A percentile compares a stretch with the other conserved stretches of the same genome.
These are phyloP conservation scores for Loxodes magnus DNA, from an alignment of 73 alveolate species.

Conservation along the genomic window DNA sequence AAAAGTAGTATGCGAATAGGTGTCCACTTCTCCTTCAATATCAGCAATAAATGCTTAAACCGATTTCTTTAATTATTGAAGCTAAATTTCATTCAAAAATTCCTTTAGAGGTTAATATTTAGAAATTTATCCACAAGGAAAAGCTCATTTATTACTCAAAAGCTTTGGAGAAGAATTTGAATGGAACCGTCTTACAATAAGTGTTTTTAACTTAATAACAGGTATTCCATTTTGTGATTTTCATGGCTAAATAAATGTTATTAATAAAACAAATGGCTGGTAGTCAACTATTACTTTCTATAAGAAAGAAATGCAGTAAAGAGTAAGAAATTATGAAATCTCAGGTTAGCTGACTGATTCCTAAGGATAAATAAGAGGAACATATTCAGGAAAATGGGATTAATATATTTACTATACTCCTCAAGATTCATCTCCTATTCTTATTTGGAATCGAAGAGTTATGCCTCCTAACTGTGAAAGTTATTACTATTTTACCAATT, in stretches of 20 bases:
- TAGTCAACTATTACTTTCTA: constrained; percentile 26
- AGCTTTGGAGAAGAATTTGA: constrained; percentile 27
- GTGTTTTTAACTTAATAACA: constrained; percentile 37
- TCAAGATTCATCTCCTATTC: constrained; percentile 16
- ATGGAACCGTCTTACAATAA: constrained; percentile 29
- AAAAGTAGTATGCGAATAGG: constrained; percentile 77
- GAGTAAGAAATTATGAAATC: constrained; percentile 17
- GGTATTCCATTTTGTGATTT: constrained; percentile 51
- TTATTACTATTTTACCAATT: constrained; percentile 52
- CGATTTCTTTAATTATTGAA: constrained; percentile 29
- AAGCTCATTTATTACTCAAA: constrained; percentile 15
- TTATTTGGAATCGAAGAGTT: constrained; percentile 42
- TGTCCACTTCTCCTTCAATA: constrained; percentile 91
- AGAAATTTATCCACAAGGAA: constrained; percentile 42
- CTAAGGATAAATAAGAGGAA: constrained; percentile 12
- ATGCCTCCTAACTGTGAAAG: constrained; percentile 53
- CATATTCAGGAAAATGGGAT: constrained; percentile 36
- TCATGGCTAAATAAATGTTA: constrained; percentile 42
- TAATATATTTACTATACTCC: constrained; percentile 5
- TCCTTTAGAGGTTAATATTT: constrained; percentile 54
- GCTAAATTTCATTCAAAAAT: constrained; percentile 24
- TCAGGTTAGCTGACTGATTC: constrained; percentile 26
- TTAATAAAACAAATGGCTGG: constrained; percentile 39
- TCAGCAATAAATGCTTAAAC: constrained; percentile 65
- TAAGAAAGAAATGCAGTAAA: constrained; percentile 41